Evolutionary conservation across 2,329 filamentous ascomycete species (phyloP), one percentile per base, ranked within the genome.

Genomic region (Aciculosporium take): DNA sequence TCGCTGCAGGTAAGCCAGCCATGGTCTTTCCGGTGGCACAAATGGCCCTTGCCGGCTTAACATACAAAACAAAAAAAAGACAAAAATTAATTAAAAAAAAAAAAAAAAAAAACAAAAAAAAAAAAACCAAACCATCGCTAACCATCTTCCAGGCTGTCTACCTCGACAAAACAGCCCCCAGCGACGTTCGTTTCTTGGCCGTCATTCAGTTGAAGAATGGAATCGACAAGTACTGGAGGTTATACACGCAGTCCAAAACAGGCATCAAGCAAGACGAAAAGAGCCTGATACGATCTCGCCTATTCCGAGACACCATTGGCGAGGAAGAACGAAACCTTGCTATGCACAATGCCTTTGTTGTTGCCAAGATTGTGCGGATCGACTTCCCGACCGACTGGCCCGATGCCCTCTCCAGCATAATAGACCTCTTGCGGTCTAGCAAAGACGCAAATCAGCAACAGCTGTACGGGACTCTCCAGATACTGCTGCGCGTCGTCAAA

Each of bases 121-220:
- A 10, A 28, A 10, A 10, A 28, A 28, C n/a, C 4, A 18, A 18
- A 13, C 9, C 10, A 4, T 12, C 8, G 23, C 42, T 44, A 5
- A 44, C 37, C 24, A 25, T 36, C 3, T 13, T 25, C 25, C 54
- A 93, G 81, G 73, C 80, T 51, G 74, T 86, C 28, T 95, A 88
- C 57, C 72, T 94, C 48, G 84, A 94, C 63, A 78, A 77, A 46
- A 76, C 77, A 2, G 66, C 93, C 1, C 83, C 85, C 1, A 63
- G 76, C 44, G 80, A 93, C 53, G 74, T 89, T 40, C 83, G 91
- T 46, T 87, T 94, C 54, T 78, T 95, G 9, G 84, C 89, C 41
- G 77, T 96, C 44, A 94, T 96, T 50, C 84, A 94, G 57, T 71
- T 98, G 41, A 96, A 96, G 59, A 95, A 96, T 59, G 91, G 88